Conservation (phyloP, 2,329 filamentous ascomycete species). For the Alternaria angustiovoidea region DNA sequence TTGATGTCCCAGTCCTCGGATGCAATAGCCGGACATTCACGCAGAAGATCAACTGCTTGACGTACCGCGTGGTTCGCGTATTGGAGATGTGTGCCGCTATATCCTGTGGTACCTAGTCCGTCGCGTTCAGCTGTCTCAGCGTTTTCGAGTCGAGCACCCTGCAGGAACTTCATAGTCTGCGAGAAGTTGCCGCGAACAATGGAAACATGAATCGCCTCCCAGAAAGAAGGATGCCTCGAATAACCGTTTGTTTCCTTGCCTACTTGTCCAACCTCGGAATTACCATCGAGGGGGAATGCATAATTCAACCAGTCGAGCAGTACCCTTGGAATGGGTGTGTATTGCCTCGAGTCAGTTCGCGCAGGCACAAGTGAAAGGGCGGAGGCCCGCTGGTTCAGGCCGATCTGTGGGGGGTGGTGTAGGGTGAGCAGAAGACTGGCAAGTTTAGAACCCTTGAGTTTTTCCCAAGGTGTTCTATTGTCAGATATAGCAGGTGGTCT, state of each 20-base stretch:
- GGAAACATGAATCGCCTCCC: slow-evolving; percentile 77
- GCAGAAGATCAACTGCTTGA: slow-evolving; percentile 73
- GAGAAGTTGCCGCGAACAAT: slow-evolving; percentile 78
- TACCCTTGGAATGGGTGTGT: slow-evolving; percentile 72
- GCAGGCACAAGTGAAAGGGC: slow-evolving; percentile 37
- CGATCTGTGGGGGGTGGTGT: slow-evolving; percentile 65
- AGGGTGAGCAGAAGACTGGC: slow-evolving; percentile 79
- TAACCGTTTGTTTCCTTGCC: slow-evolving; percentile 73
- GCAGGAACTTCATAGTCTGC: slow-evolving; percentile 72
- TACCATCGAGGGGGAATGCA: slow-evolving; percentile 74
- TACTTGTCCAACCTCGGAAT: slow-evolving; percentile 71
- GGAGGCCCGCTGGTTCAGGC: slow-evolving; percentile 32
- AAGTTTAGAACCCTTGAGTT: slow-evolving; percentile 74
- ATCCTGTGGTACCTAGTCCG: slow-evolving; percentile 70
- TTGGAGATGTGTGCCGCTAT: slow-evolving; percentile 76
- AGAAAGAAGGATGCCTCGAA: slow-evolving; percentile 79
- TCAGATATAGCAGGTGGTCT: slow-evolving; percentile 35
- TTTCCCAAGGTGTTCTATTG: slow-evolving; percentile 54
- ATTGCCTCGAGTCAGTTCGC: slow-evolving; percentile 33
- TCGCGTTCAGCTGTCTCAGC: slow-evolving; percentile 72
- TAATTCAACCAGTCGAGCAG: slow-evolving; percentile 83
- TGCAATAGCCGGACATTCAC: slow-evolving; percentile 73
- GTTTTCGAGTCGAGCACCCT: slow-evolving; percentile 78
- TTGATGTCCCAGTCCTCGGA: slow-evolving; percentile 82
- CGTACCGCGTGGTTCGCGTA: slow-evolving; percentile 78